Evolutionary conservation across 345 rosid species (phyloP), one percentile per base, ranked within the genome.

Genomic region (Odontarrhena argentea): DNA sequence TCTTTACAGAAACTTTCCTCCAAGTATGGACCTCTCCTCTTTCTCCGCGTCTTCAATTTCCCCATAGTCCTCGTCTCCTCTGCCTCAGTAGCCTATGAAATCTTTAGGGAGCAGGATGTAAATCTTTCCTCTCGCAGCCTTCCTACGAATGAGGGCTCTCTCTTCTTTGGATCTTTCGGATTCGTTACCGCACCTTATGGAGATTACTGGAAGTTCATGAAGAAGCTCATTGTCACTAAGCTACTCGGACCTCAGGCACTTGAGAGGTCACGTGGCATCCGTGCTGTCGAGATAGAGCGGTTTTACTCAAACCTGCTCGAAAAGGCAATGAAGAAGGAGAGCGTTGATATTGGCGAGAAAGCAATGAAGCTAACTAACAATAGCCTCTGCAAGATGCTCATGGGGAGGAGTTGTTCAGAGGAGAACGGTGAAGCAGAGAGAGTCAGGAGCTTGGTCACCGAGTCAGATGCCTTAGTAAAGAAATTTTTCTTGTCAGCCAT

Each of bases 61-160:
- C 53, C 32, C 2, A 7, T 54, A 58, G 8, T 79, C 25, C 58
- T 79, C n/a, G 74, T 76, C 51, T 76, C 80, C 1, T 73, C 76
- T 0, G 32, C 32, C 32, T 28, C 32, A 4, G 5, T 28, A 28
- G 32, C 32, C 32, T 28, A 28, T 28, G 32, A 42, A 13, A 42
- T 42, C 46, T 42, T 42, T 13, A 42, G 13, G 41, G 63, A 34
- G 7, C 12, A 71, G 3, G 74, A 71, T 4, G 10, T 44, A 2
- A 5, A 24, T 35, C 63, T 77, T 12, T 35, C 63, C 2, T 10
- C 38, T 4, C 54, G 25, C 3, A 7, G 30, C 9, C 63, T 37
- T 10, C 49, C 63, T 1, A 3, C 56, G 10, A 64, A 28, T 28
- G 32, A 28, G 32, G 32, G 22, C 22, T 18, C 22, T 18, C 9